phyloP scores from a whole-genome alignment of 805 yeast species.

The Allodekkera sacchari region DNA sequence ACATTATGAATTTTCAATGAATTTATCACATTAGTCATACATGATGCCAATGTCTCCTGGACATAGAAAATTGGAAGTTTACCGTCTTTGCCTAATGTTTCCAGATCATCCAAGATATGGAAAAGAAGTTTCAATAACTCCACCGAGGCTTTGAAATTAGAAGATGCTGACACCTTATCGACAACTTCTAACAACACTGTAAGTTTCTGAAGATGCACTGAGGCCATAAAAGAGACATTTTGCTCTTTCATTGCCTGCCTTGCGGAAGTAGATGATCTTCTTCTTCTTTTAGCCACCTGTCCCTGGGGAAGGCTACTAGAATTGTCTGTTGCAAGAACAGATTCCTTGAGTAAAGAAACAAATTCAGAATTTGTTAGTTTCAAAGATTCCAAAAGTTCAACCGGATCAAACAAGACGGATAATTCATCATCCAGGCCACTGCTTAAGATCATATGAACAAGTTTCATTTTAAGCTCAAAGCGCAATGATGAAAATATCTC shows the following conservation, averaged over 20 bases:
- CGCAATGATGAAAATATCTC: constrained; percentile 51
- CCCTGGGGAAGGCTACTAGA: constrained; percentile 21
- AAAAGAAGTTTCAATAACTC: constrained; percentile 37
- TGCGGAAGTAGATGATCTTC: constrained; percentile 70
- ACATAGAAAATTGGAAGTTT: constrained; percentile 85
- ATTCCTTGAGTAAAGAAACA: constrained; percentile 48
- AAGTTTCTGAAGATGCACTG: constrained; percentile 65
- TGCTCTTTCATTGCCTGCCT: constrained; percentile 69
- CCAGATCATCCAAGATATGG: constrained; percentile 62
- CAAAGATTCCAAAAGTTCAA: constrained; percentile 45
- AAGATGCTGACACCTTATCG: constrained; percentile 35
- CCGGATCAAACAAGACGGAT: constrained; percentile 40
- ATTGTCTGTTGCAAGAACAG: constrained; percentile 20
- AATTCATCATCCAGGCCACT: constrained; percentile 31
- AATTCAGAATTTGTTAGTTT: constrained; percentile 49
- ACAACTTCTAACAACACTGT: constrained; percentile 75
- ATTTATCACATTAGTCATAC: constrained; percentile 66
- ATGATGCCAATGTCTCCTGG: constrained; percentile 82
- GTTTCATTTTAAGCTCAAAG: constrained; percentile 43
- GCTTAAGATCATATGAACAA: constrained; percentile 56
- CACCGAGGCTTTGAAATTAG: constrained; percentile 18
- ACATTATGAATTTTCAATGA: constrained; percentile 34
- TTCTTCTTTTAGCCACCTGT: constrained; percentile 67
- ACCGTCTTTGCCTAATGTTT: constrained; percentile 83
- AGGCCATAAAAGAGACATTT: constrained; percentile 67